Evolutionary conservation across 1,284 basidiomycete genomes (phyloP).

Genomic region (Earliella scabrosa): DNA sequence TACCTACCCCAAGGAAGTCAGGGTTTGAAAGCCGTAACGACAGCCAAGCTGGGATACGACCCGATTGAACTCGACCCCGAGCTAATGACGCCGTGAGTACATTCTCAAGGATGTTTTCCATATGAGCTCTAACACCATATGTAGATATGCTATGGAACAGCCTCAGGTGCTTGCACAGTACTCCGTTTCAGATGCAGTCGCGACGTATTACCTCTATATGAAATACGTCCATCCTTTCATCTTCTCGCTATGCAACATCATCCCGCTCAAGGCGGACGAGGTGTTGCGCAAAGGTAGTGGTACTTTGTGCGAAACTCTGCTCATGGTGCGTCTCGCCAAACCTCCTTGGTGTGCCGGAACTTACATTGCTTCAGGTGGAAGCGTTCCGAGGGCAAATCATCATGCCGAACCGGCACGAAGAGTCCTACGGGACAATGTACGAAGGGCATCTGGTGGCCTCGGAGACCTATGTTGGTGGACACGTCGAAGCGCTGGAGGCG

Average conservation of each 20-base stretch:
- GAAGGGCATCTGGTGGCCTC: slow-evolving; percentile 96
- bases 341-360: background rate
- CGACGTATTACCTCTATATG: slow-evolving; percentile 99
- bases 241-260: slow-evolving; percentile 99
- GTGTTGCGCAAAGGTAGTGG: slow-evolving; percentile 96
- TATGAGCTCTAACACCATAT: background rate
- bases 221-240: slow-evolving; percentile 99
- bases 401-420: slow-evolving; percentile 98
- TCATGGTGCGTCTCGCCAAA: slow-evolving; percentile 77
- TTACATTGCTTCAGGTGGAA: slow-evolving; percentile 72
- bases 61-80: slow-evolving; percentile 99
- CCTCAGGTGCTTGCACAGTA: slow-evolving; percentile 96
- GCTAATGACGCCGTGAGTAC: slow-evolving; percentile 92
- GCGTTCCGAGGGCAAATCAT: slow-evolving; percentile 92
- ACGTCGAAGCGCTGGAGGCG: slow-evolving; percentile 98
- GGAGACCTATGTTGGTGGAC: slow-evolving; percentile 98
- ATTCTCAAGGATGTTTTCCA: background rate
- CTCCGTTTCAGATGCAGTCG: slow-evolving; percentile 99
- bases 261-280: slow-evolving; percentile 96
- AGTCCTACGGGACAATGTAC: slow-evolving; percentile 90
- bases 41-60: slow-evolving; percentile 95
- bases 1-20: slow-evolving; percentile 99
- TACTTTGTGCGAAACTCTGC: slow-evolving; percentile 95
- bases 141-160: slow-evolving; percentile 94
- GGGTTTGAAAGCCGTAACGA: slow-evolving; percentile 98